Evolutionary conservation across 768 basidiomycete species (phyloP).

Genomic region (Xanthoconium stramineum): DNA sequence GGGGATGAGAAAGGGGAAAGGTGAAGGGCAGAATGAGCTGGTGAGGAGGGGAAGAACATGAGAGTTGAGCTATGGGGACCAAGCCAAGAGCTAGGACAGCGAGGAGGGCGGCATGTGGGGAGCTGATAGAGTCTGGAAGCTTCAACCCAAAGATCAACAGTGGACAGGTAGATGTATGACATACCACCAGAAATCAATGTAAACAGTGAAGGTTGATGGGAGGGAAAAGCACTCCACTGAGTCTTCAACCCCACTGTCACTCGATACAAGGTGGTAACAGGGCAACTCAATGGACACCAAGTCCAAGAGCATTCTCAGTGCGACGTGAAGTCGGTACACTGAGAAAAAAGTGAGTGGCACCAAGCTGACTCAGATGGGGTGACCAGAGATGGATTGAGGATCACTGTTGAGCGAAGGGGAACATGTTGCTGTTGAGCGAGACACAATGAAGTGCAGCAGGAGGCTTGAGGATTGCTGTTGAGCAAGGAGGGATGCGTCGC

Average conservation of each 20-base stretch:
- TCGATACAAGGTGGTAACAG: neutral
- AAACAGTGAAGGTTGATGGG: neutral
- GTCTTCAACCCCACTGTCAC: neutral
- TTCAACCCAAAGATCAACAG: neutral
- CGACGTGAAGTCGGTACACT: neutral
- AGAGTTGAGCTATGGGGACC: neutral
- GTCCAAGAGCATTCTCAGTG: neutral
- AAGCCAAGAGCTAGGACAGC: too few relatives aligned
- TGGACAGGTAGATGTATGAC: neutral
- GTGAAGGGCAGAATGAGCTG: neutral
- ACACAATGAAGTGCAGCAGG: too few relatives aligned
- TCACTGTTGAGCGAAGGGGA: neutral
- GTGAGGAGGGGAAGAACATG: neutral
- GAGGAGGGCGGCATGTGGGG: neutral
- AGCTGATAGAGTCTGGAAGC: neutral
- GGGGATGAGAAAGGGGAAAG: neutral
- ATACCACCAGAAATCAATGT: neutral
- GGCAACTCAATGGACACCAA: neutral
- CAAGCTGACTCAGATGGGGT: neutral
- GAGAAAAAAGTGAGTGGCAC: neutral
- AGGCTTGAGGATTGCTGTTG: neutral
- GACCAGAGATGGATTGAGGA: neutral
- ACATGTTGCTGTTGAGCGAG: neutral
- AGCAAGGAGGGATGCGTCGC: neutral
- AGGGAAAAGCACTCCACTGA: neutral